These are phyloP conservation scores for Candida xiaguanensis DNA, from an alignment of 805 yeast genomes.

Conservation along the genomic window DNA sequence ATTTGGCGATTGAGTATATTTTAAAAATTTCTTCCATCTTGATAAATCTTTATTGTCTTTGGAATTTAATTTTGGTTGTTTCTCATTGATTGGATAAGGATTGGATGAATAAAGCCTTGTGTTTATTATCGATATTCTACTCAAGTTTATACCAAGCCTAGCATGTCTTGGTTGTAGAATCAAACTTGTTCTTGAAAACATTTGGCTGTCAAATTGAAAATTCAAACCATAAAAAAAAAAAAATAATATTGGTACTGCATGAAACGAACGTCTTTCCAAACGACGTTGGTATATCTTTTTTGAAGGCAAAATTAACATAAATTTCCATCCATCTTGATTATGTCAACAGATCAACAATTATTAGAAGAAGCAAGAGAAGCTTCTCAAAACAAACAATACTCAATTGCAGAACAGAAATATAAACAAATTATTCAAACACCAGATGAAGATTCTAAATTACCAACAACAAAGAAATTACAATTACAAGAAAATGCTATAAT, in stretches of 20 bases:
- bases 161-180: neutral
- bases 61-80: neutral
- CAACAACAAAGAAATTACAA: slow-evolving; percentile 24
- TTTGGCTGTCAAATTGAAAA: neutral
- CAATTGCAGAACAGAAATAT: slow-evolving; percentile 60
- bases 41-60: slow-evolving; percentile 28
- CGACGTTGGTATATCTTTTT: neutral
- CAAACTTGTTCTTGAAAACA: neutral
- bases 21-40: slow-evolving; percentile 37
- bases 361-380: slow-evolving; percentile 63
- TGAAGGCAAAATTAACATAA: slow-evolving; percentile 4
- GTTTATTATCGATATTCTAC: neutral
- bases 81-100: slow-evolving; percentile 35
- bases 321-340: no score
- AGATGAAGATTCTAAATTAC: slow-evolving; percentile 9
- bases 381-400: slow-evolving; percentile 44
- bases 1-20: slow-evolving; percentile 45
- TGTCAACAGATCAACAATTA: slow-evolving; percentile 15
- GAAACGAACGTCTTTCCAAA: neutral
- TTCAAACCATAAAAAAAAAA: neutral
- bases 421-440: slow-evolving; percentile 39
- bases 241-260: neutral
- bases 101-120: slow-evolving; percentile 5
- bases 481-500: slow-evolving; percentile 64
- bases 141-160: neutral